Evolutionary conservation across 2,329 filamentous ascomycete genomes (phyloP).

Genomic region (Leptographium flavum): DNA sequence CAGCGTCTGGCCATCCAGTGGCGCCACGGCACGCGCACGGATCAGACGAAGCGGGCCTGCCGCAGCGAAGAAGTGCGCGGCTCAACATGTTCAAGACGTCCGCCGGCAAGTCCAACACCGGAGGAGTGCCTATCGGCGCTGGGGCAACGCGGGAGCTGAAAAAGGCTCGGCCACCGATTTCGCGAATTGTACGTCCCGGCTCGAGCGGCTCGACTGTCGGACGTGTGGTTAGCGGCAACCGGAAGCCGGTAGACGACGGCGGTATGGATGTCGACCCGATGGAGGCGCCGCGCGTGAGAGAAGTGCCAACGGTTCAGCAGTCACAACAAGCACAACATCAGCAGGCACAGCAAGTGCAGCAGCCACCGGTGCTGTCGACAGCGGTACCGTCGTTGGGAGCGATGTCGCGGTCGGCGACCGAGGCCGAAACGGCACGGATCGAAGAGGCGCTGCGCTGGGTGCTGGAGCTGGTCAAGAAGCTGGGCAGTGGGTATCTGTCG

Average conservation of each 20-base stretch:
- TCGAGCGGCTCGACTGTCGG: slow-evolving; percentile 59
- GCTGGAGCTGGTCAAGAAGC: slow-evolving; percentile 66
- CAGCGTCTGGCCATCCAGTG: slow-evolving; percentile 70
- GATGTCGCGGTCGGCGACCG: too few relatives aligned
- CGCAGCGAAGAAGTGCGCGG: slow-evolving; percentile 57
- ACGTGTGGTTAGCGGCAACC: slow-evolving; percentile 78
- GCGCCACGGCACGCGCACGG: slow-evolving; percentile 32
- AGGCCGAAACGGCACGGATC: slow-evolving; percentile 46
- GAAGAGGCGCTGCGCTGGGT: slow-evolving; percentile 65
- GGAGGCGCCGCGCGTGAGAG: slow-evolving; percentile 26
- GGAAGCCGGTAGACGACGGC: slow-evolving; percentile 58
- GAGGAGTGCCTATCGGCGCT: slow-evolving; percentile 39
- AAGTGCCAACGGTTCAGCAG: slow-evolving; percentile 4
- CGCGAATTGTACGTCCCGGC: slow-evolving; percentile 49
- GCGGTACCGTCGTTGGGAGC: too few relatives aligned
- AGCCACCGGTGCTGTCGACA: slow-evolving; percentile 18
- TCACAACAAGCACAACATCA: not conserved
- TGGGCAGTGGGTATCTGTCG: slow-evolving; percentile 67
- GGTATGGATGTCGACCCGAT: slow-evolving; percentile 55
- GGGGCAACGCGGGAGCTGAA: slow-evolving; percentile 61
- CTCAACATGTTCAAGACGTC: slow-evolving; percentile 57
- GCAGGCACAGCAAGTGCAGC: not conserved
- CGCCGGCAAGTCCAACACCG: slow-evolving; percentile 47
- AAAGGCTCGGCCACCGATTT: slow-evolving; percentile 64
- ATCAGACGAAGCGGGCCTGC: slow-evolving; percentile 44